Evolutionary conservation across 805 yeast genomes (phyloP).

Genomic region (Nakazawaea holstii): DNA sequence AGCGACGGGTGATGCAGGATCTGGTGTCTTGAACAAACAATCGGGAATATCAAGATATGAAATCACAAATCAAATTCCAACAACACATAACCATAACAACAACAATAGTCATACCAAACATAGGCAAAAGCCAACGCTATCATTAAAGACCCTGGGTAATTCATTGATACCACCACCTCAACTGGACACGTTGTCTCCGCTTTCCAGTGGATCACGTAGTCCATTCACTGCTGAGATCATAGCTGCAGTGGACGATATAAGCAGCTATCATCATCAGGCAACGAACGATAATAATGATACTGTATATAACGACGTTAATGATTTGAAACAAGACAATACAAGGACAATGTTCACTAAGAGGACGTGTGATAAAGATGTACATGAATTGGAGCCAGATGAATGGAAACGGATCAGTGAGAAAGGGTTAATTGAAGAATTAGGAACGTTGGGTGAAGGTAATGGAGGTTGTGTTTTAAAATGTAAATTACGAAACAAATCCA

Average conservation of each 20-base stretch:
- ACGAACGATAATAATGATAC: background rate
- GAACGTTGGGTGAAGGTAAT: conserved; percentile 85
- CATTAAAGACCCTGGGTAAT: conserved; percentile 1
- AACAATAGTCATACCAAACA: background rate
- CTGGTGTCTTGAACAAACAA: too few species aligned
- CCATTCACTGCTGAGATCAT: conserved; percentile 11
- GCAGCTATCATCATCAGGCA: background rate
- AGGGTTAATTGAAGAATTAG: conserved; percentile 61
- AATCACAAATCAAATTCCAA: background rate
- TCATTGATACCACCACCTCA: background rate
- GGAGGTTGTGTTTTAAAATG: conserved; percentile 91
- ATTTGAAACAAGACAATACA: too few species aligned
- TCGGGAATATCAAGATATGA: background rate
- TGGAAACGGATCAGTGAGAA: conserved; percentile 63
- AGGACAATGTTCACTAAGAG: background rate
- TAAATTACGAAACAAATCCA: conserved; percentile 47
- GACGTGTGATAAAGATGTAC: conserved; percentile 29
- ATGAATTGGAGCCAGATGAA: conserved; percentile 59
- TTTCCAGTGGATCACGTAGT: conserved; percentile 2
- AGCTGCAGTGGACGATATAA: conserved; percentile 9
- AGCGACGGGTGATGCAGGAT: background rate
- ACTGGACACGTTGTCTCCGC: background rate
- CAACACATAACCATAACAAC: background rate
- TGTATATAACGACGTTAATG: conserved; percentile 5
- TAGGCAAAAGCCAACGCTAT: background rate